These are phyloP conservation scores for Globisporangium carolinianum DNA, from an alignment of 352 stramenopile species.

Conservation along the genomic window DNA sequence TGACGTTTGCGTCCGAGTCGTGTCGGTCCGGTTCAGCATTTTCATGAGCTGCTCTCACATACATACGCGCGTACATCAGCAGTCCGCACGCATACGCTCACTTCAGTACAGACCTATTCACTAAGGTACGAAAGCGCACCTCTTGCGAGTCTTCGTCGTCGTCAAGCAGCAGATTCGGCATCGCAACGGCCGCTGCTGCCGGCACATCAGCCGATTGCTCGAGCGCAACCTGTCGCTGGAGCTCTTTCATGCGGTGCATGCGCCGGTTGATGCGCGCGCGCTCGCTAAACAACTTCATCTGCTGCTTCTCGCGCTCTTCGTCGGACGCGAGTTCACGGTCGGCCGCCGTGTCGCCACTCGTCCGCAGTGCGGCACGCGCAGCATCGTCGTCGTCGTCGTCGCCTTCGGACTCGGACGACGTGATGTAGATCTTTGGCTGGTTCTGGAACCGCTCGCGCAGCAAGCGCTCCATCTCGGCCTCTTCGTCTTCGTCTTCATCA, in stretches of 20 bases:
- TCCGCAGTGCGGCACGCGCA: slow-evolving; percentile 8
- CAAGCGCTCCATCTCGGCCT: slow-evolving; percentile 76
- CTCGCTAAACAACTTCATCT: slow-evolving; percentile 85
- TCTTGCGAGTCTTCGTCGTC: slow-evolving; percentile 79
- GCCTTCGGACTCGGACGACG: slow-evolving; percentile 74
- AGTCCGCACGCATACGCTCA: too few relatives aligned
- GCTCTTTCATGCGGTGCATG: slow-evolving; percentile 81
- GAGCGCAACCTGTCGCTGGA: slow-evolving; percentile 53
- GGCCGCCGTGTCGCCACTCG: slow-evolving; percentile 17
- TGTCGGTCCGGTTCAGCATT: slow-evolving; percentile 52
- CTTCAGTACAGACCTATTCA: background rate
- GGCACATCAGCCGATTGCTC: slow-evolving; percentile 15
- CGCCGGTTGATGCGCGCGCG: slow-evolving; percentile 74
- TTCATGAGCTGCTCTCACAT: slow-evolving; percentile 33
- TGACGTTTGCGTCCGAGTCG: background rate
- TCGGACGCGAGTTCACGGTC: slow-evolving; percentile 63
- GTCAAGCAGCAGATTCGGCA: slow-evolving; percentile 62
- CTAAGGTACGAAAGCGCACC: slow-evolving; percentile 17
- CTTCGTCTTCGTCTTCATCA: slow-evolving; percentile 52
- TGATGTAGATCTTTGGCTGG: slow-evolving; percentile 85
- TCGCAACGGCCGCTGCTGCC: background rate
- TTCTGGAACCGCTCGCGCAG: slow-evolving; percentile 63
- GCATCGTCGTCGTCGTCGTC: slow-evolving; percentile 33
- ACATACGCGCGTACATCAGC: background rate
- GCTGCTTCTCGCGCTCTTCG: slow-evolving; percentile 70